These are phyloP conservation scores for Ustilago nuda DNA, from an alignment of 1,284 basidiomycete species.

Conservation along the genomic window DNA sequence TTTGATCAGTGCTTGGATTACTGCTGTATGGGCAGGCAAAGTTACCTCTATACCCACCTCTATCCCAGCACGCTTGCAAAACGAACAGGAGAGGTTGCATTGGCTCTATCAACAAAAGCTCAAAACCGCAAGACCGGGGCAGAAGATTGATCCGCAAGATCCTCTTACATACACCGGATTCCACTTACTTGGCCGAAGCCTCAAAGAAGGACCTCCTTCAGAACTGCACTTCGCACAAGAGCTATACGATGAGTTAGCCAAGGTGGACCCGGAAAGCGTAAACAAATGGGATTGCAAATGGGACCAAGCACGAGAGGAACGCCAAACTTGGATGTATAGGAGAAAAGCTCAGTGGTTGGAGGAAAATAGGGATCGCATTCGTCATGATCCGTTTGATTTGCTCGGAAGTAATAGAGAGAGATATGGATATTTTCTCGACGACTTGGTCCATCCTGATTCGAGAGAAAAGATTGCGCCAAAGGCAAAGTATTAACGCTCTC, in stretches of 20 bases:
- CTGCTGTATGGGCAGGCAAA: conserved; percentile 46
- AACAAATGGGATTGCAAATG: conserved; percentile 31
- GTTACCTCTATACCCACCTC: conserved; percentile 30
- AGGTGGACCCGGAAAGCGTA: conserved; percentile 17
- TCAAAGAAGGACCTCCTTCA: conserved; percentile 20
- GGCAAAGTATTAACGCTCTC: background rate
- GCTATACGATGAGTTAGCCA: conserved; percentile 20
- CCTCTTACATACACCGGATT: conserved; percentile 21
- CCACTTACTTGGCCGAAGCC: conserved; percentile 19
- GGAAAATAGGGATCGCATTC: conserved; percentile 27
- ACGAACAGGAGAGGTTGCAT: conserved; percentile 25
- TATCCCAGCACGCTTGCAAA: conserved; percentile 17
- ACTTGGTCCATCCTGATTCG: conserved; percentile 21
- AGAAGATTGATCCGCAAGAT: conserved; percentile 11
- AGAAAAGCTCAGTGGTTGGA: conserved; percentile 36
- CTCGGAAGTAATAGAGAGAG: conserved; percentile 24
- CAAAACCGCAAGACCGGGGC: background rate
- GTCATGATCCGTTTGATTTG: conserved; percentile 47
- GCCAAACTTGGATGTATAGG: conserved; percentile 38
- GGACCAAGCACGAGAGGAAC: conserved; percentile 35
- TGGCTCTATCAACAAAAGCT: conserved; percentile 19
- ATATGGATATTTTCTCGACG: conserved; percentile 19
- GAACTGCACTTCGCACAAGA: conserved; percentile 32
- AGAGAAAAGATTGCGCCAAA: background rate
- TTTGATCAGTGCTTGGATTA: conserved; percentile 40